Evolutionary conservation across 163 green algal species (phyloP).

Genomic region (Chlamydomonas reinhardtii): DNA sequence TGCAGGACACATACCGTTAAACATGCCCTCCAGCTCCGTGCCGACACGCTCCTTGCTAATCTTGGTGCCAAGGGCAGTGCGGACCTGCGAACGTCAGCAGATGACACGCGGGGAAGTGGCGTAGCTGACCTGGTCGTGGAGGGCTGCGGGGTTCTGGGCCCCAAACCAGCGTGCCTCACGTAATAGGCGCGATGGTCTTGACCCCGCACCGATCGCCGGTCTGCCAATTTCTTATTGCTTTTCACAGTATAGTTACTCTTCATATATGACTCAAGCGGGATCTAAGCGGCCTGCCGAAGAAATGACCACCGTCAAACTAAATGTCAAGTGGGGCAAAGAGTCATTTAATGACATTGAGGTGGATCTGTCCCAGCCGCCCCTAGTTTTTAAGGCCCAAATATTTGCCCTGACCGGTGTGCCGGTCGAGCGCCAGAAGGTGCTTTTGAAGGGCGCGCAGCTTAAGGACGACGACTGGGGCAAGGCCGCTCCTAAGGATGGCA

Average conservation of each 20-base stretch:
- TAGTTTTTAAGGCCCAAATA: slow-evolving; percentile 97
- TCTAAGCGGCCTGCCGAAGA: slow-evolving; percentile 27
- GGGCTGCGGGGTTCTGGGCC: too few relatives aligned
- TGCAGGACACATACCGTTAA: slow-evolving; percentile 74
- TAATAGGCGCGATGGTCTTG: too few relatives aligned
- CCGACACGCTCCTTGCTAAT: slow-evolving; percentile 88
- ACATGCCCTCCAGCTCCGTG: slow-evolving; percentile 88
- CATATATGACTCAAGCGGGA: slow-evolving; percentile 25
- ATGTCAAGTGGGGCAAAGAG: slow-evolving; percentile 94
- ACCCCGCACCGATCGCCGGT: too few relatives aligned
- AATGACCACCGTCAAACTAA: slow-evolving; percentile 62
- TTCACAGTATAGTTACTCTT: too few relatives aligned
- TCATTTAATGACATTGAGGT: slow-evolving; percentile 89
- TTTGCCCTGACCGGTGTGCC: slow-evolving; percentile 97
- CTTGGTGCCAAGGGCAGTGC: slow-evolving; percentile 78
- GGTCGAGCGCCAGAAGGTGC: slow-evolving; percentile 93
- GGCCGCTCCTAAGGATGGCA: slow-evolving; percentile 85
- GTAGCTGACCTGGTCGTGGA: background rate
- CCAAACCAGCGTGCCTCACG: too few relatives aligned
- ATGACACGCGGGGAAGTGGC: background rate
- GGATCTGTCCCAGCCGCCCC: slow-evolving; percentile 80
- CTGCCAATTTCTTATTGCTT: too few relatives aligned
- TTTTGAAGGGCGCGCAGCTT: slow-evolving; percentile 95
- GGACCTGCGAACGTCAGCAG: slow-evolving; percentile 69
- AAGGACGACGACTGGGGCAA: slow-evolving; percentile 96